Percentiles rank a stretch among this genome's conserved stretches.
Evolutionary conservation across 2,329 filamentous ascomycete genomes (phyloP).

Genomic region (Fonsecaea nubica): DNA sequence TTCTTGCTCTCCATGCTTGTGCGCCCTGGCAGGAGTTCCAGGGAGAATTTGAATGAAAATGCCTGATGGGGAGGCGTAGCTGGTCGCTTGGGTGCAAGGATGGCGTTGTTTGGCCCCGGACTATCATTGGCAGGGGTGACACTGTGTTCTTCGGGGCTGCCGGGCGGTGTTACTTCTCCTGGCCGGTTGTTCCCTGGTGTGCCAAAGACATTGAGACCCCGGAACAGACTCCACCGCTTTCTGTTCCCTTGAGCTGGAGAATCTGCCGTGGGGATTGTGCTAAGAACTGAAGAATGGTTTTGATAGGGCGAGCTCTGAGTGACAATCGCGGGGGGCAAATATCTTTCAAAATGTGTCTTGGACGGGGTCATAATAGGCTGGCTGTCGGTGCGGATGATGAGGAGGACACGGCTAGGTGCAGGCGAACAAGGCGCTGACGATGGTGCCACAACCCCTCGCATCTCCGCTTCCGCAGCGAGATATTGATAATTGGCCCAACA

Average conservation of each 20-base stretch:
- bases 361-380: conserved; percentile 59
- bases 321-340: conserved; percentile 51
- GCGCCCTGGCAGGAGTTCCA: conserved; percentile 66
- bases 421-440: conserved; percentile 84
- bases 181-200: conserved; percentile 53
- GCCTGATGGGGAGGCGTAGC: conserved; percentile 57
- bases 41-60: conserved; percentile 70
- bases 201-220: conserved; percentile 54
- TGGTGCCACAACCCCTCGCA: conserved; percentile 62
- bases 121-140: conserved; percentile 8
- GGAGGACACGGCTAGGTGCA: conserved; percentile 81
- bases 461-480: conserved; percentile 71
- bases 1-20: conserved; percentile 57
- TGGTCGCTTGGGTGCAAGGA: conserved; percentile 43
- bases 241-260: conserved; percentile 41
- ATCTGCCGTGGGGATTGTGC: conserved; percentile 41
- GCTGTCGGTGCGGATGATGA: conserved; percentile 85
- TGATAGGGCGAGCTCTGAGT: conserved; percentile 46
- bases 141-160: conserved; percentile 44
- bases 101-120: conserved; percentile 39
- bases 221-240: conserved; percentile 60
- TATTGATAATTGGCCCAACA: conserved; percentile 82
- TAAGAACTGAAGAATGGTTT: conserved; percentile 47
- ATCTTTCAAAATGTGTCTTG: conserved; percentile 70
- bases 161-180: conserved; percentile 50